phyloP scores from a whole-genome alignment of 257 asterid genomes.

The Thymus quinquecostatus region DNA sequence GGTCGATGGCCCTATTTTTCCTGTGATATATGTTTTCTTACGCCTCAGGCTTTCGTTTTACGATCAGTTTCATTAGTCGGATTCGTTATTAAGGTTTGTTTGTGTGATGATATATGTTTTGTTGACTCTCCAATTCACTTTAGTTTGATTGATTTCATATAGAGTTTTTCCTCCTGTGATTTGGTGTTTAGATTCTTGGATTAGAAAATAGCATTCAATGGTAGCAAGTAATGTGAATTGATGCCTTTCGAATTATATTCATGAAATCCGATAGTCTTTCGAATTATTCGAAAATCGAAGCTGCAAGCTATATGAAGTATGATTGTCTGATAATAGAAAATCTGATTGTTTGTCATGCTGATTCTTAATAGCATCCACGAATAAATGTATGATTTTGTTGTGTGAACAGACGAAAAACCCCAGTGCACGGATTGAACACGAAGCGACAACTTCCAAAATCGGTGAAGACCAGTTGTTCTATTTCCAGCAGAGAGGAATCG shows the following conservation, averaged over 20 bases:
- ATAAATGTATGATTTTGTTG: background rate
- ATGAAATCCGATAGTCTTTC: background rate
- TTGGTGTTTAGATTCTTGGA: background rate
- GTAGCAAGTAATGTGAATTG: background rate
- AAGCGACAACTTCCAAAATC: slow-evolving; percentile 91
- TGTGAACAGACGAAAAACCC: slow-evolving; percentile 68
- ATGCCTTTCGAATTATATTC: background rate
- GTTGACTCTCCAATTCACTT: background rate
- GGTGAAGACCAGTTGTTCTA: slow-evolving; percentile 95
- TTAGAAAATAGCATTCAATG: background rate
- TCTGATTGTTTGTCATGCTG: background rate
- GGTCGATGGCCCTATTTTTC: background rate
- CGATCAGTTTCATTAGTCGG: background rate
- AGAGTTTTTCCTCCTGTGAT: too few species aligned
- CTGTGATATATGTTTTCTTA: background rate
- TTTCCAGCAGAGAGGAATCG: slow-evolving; percentile 95
- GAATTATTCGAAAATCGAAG: background rate
- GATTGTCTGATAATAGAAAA: background rate
- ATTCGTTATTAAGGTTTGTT: too few species aligned
- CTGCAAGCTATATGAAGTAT: background rate
- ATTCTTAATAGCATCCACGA: too few species aligned
- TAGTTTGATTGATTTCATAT: background rate
- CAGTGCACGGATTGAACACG: slow-evolving; percentile 73
- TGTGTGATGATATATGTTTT: slow-evolving; percentile 5
- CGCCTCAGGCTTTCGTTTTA: background rate